Percentiles rank a stretch among this genome's conserved stretches.
phyloP scores from a whole-genome alignment of 805 yeast genomes.

The Candida maltosa region DNA sequence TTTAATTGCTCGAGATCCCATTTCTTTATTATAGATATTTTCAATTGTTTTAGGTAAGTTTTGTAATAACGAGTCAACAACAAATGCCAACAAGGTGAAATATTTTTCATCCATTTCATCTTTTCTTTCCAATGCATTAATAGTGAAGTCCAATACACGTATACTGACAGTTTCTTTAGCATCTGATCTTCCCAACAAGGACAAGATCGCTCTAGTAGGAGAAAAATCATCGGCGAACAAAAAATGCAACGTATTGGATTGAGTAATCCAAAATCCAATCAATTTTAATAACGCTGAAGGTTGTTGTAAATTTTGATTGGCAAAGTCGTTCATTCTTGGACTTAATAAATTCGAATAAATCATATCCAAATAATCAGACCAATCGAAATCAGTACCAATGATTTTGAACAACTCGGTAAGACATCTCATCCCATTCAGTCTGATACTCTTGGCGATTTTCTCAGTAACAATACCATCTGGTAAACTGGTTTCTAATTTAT shows the following conservation, averaged over 20 bases:
- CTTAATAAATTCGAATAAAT: slow-evolving; percentile 54
- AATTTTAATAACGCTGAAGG: slow-evolving; percentile 74
- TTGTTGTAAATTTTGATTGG: slow-evolving; percentile 75
- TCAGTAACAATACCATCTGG: slow-evolving; percentile 11
- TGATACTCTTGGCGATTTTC: slow-evolving; percentile 53
- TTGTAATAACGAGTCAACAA: slow-evolving; percentile 55
- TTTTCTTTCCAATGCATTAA: slow-evolving; percentile 35
- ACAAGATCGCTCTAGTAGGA: slow-evolving; percentile 54
- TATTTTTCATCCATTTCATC: slow-evolving; percentile 33
- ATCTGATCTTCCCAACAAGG: slow-evolving; percentile 44
- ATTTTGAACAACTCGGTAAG: slow-evolving; percentile 53
- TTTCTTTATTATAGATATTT: slow-evolving; percentile 37
- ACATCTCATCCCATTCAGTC: slow-evolving; percentile 68
- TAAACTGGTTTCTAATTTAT: slow-evolving; percentile 5
- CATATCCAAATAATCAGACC: slow-evolving; percentile 49
- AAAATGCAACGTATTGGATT: slow-evolving; percentile 44
- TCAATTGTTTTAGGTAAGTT: slow-evolving; percentile 50
- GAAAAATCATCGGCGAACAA: slow-evolving; percentile 54
- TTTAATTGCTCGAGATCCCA: slow-evolving; percentile 51
- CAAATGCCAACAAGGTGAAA: slow-evolving; percentile 47
- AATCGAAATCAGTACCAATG: slow-evolving; percentile 49
- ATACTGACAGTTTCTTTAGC: slow-evolving; percentile 67
- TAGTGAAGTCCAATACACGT: slow-evolving; percentile 53
- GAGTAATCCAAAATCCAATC: slow-evolving; percentile 52
- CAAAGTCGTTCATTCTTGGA: slow-evolving; percentile 68